Evolutionary conservation across 1,284 basidiomycete genomes (phyloP).

Genomic region (Boletus hoseneyae): DNA sequence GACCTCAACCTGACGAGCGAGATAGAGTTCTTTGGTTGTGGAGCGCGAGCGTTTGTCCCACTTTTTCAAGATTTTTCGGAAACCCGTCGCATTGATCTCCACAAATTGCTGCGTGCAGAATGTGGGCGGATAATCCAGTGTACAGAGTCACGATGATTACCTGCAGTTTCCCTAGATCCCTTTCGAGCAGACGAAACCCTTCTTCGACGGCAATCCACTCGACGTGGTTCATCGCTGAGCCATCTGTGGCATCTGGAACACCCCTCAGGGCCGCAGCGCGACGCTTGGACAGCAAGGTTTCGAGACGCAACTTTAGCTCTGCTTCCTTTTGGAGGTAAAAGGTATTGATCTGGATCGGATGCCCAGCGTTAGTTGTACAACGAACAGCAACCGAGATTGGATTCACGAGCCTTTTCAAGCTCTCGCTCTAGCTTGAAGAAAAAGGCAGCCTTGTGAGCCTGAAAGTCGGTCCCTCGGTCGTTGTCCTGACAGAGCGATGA

Average conservation of each 20-base stretch:
- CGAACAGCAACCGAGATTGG: neutral
- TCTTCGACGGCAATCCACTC: conserved; percentile 95
- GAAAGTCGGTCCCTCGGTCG: conserved; percentile 74
- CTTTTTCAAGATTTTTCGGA: conserved; percentile 98
- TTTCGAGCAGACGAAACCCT: conserved; percentile 92
- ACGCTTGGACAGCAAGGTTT: conserved; percentile 92
- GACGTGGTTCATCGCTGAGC: conserved; percentile 64
- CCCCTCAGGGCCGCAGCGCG: conserved; percentile 75
- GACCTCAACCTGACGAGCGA: conserved; percentile 96
- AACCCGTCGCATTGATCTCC: conserved; percentile 97
- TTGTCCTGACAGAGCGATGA: conserved; percentile 59
- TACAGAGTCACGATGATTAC: conserved; percentile 41
- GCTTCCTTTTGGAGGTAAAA: conserved; percentile 99
- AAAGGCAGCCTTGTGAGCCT: conserved; percentile 95
- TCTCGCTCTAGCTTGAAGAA: conserved; percentile 99
- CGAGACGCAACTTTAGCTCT: conserved; percentile 87
- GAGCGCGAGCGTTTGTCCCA: conserved; percentile 98
- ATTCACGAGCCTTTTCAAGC: conserved; percentile 81
- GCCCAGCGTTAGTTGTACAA: conserved; percentile 1
- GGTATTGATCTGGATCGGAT: conserved; percentile 80
- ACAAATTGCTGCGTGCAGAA: conserved; percentile 77
- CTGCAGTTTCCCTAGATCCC: conserved; percentile 96
- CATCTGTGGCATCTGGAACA: conserved; percentile 59
- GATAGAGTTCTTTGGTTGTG: conserved; percentile 93
- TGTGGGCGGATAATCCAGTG: conserved; percentile 22